These are phyloP conservation scores for Fusarium acutatum DNA, from an alignment of 2,329 filamentous ascomycete species.

Conservation along the genomic window DNA sequence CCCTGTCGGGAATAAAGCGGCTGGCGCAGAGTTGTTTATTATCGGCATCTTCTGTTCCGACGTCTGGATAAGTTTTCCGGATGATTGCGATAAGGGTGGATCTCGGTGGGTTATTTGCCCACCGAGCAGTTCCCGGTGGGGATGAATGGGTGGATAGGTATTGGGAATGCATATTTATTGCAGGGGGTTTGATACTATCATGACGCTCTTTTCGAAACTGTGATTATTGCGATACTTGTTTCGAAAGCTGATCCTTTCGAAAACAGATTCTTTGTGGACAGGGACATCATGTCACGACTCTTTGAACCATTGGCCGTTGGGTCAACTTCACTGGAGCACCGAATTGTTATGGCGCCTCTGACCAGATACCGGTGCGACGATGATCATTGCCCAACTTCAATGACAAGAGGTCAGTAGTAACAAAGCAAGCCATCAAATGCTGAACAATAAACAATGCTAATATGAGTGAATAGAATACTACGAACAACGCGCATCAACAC, in stretches of 20 bases:
- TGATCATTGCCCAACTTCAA: not conserved
- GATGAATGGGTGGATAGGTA: not conserved
- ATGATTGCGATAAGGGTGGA: not conserved
- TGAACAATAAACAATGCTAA: rapidly evolving
- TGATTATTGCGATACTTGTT: too few relatives aligned
- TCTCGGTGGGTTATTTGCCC: not conserved
- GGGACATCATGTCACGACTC: not conserved
- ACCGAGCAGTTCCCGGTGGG: not conserved
- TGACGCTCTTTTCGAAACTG: not conserved
- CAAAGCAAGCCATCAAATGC: rapidly evolving
- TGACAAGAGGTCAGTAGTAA: not conserved
- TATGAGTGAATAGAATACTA: not conserved
- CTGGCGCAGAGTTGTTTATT: too few relatives aligned
- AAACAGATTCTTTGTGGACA: not conserved
- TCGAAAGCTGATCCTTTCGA: rapidly evolving
- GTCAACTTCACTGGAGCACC: not conserved
- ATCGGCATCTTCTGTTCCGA: not conserved
- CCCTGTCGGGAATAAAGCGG: not conserved
- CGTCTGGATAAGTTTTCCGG: not conserved
- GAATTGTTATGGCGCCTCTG: not conserved
- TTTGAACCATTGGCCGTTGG: not conserved
- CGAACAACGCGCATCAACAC: not conserved
- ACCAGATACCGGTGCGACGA: not conserved
- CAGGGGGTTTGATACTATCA: not conserved
- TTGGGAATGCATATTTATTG: not conserved